These are phyloP conservation scores for Rusavskia elegans DNA, from an alignment of 495 filamentous ascomycete genomes.

Conservation along the genomic window DNA sequence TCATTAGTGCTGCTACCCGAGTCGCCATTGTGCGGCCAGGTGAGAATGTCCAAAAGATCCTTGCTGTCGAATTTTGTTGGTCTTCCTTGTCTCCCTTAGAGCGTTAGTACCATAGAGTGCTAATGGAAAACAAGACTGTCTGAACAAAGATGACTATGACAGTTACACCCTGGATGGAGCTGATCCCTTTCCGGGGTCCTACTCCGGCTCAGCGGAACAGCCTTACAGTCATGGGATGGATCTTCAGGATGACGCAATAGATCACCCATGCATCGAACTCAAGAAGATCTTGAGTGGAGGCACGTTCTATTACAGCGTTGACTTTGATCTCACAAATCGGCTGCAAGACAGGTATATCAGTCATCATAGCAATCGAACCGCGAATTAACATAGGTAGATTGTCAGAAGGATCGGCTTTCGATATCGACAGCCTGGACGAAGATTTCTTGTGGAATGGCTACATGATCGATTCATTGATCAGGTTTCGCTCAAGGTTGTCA, in stretches of 20 bases:
- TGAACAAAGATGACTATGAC: conserved; percentile 75
- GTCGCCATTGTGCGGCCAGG: conserved; percentile 74
- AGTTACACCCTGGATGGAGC: conserved; percentile 44
- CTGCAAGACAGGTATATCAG: conserved; percentile 67
- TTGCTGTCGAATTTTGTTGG: conserved; percentile 72
- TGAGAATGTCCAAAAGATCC: conserved; percentile 77
- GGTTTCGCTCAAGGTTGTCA: conserved; percentile 68
- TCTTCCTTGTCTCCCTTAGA: not conserved
- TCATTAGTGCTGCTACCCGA: conserved; percentile 61
- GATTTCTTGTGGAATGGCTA: conserved; percentile 95
- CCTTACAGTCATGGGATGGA: conserved; percentile 34
- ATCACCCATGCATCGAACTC: conserved; percentile 78
- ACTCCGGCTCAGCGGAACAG: conserved; percentile 36
- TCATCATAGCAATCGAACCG: not conserved
- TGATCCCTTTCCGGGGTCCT: conserved; percentile 27
- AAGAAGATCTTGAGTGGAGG: conserved; percentile 86
- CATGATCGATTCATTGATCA: conserved; percentile 85
- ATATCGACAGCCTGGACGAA: conserved; percentile 71
- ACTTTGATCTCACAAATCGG: conserved; percentile 91
- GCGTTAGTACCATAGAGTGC: not conserved
- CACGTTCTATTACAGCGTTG: conserved; percentile 95
- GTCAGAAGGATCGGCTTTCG: conserved; percentile 42
- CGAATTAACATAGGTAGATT: conserved; percentile 18
- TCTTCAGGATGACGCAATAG: conserved; percentile 46
- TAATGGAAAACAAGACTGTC: conserved; percentile 41